These are phyloP conservation scores for Fusarium tanahbumbuense DNA, from an alignment of 2,329 filamentous ascomycete genomes.

Conservation along the genomic window DNA sequence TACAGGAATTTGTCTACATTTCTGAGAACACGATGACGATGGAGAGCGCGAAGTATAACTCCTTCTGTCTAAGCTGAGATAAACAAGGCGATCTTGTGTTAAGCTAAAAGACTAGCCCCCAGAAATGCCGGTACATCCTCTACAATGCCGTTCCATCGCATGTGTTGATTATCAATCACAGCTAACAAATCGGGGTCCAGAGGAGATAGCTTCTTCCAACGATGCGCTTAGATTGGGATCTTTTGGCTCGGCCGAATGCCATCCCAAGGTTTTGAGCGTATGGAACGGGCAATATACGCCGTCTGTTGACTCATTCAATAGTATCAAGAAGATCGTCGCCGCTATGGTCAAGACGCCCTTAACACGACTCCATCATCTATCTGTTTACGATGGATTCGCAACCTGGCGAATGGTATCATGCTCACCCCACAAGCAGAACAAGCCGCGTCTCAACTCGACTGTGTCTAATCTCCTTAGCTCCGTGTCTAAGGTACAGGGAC, in stretches of 20 bases:
- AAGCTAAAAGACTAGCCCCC: slow-evolving; percentile 4
- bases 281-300: background rate
- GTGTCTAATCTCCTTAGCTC: background rate
- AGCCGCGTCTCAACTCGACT: background rate
- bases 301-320: slow-evolving; percentile 9
- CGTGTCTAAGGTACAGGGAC: slow-evolving; percentile 4
- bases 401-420: slow-evolving; percentile 17
- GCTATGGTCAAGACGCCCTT: background rate
- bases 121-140: slow-evolving; percentile 6
- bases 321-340: background rate
- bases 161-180: slow-evolving; percentile 3
- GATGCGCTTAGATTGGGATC: background rate
- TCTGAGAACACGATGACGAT: background rate
- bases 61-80: slow-evolving; percentile 1
- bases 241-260: slow-evolving; percentile 8
- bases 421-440: slow-evolving; percentile 2
- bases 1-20: background rate
- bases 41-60: slow-evolving; percentile 1
- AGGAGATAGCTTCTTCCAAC: slow-evolving; percentile 1
- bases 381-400: slow-evolving; percentile 3
- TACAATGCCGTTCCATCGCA: slow-evolving; percentile 8
- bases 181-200: background rate
- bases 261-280: slow-evolving; percentile 21
- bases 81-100: background rate
- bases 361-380: background rate